phyloP scores from a whole-genome alignment of 2,329 filamentous ascomycete genomes.

The Bisporella sp. region DNA sequence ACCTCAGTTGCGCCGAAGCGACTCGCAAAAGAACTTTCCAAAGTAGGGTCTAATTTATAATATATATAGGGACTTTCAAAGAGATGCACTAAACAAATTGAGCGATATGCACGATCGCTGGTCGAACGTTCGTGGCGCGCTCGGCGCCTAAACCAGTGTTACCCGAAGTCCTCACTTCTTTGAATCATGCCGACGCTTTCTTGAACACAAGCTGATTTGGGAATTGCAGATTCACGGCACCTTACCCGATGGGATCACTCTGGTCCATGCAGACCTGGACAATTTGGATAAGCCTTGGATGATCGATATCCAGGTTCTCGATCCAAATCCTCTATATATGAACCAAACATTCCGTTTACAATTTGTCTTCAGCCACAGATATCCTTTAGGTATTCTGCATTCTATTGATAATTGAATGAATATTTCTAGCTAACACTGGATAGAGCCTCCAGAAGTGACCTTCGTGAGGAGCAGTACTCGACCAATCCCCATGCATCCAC shows the following conservation, averaged over 20 bases:
- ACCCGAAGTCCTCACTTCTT: too few species aligned
- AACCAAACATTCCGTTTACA: constrained; percentile 76
- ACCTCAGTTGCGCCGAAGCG: constrained; percentile 44
- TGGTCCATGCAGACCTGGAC: constrained; percentile 76
- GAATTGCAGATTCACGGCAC: constrained; percentile 22
- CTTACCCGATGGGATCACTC: constrained; percentile 61
- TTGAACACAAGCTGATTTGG: background rate
- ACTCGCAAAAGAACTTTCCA: constrained; percentile 51
- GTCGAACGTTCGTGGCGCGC: too few species aligned
- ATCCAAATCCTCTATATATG: constrained; percentile 81
- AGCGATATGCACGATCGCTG: too few species aligned
- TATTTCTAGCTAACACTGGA: background rate
- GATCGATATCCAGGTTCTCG: constrained; percentile 86
- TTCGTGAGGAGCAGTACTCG: constrained; percentile 58
- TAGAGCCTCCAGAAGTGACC: constrained; percentile 91
- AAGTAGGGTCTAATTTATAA: constrained; percentile 33
- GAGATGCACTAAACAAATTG: too few species aligned
- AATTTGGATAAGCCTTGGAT: constrained; percentile 64
- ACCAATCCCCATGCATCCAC: constrained; percentile 86
- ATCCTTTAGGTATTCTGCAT: constrained; percentile 71
- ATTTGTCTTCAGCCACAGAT: constrained; percentile 76
- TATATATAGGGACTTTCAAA: too few species aligned
- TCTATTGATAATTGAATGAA: background rate
- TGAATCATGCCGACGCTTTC: too few species aligned
- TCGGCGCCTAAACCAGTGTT: too few species aligned